phyloP scores from a whole-genome alignment of 2,329 filamentous ascomycete genomes.

The Colletotrichum sp. region DNA sequence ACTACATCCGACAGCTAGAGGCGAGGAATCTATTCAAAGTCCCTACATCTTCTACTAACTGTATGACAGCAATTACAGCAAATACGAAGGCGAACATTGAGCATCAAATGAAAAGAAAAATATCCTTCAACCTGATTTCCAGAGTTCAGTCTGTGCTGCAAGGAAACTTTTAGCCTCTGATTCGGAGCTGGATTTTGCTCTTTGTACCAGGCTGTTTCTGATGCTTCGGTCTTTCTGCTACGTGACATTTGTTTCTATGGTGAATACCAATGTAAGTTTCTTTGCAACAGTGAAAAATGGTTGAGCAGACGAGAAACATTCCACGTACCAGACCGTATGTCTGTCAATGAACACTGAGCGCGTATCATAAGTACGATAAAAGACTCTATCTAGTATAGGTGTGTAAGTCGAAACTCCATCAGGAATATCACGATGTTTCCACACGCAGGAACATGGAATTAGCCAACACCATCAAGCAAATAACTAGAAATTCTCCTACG shows the following conservation, averaged over 20 bases:
- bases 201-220: not conserved
- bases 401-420: not conserved
- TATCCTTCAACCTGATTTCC: too few relatives aligned
- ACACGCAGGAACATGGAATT: fast-evolving
- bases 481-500: not conserved
- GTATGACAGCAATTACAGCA: too few relatives aligned
- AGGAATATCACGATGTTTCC: not conserved
- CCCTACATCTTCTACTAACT: too few relatives aligned
- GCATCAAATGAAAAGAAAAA: too few relatives aligned
- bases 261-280: not conserved
- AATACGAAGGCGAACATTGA: too few relatives aligned
- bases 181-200: not conserved
- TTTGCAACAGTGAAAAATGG: fast-evolving
- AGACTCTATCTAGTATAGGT: not conserved
- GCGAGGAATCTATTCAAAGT: too few relatives aligned
- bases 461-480: not conserved
- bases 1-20: too few relatives aligned
- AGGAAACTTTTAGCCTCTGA: too few relatives aligned
- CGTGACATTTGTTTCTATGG: too few relatives aligned
- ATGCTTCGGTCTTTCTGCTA: not conserved
- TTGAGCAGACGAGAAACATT: fast-evolving
- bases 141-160: too few relatives aligned
- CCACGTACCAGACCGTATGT: not conserved
- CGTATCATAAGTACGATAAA: fast-evolving
- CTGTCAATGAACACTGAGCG: fast-evolving